phyloP scores from a whole-genome alignment of 2,329 filamentous ascomycete species.

The Scedosporium apiospermum region DNA sequence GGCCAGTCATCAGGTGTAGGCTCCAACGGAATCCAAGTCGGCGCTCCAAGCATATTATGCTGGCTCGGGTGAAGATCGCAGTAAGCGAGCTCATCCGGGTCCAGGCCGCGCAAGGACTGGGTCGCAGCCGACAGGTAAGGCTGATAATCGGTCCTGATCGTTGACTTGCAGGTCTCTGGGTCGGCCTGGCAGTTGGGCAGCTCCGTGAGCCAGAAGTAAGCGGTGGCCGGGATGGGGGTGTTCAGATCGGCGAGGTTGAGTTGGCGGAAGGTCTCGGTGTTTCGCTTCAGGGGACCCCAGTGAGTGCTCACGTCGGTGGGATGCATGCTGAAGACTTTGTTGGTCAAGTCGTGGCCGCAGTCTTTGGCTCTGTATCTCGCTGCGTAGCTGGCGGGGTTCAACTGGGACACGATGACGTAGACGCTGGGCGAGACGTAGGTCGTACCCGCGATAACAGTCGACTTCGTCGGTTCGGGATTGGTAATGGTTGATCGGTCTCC shows the following conservation, averaged over 20 bases:
- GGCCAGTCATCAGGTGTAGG: constrained; percentile 4
- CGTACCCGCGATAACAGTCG: background rate
- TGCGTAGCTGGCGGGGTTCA: background rate
- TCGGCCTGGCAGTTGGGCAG: background rate
- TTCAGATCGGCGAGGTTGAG: constrained; percentile 6
- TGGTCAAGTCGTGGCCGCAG: background rate
- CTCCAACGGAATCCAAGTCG: constrained; percentile 3
- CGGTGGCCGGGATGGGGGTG: constrained; percentile 2
- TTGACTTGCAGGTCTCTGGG: background rate
- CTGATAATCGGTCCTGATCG: background rate
- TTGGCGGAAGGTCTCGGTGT: background rate
- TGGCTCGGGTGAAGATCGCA: constrained; percentile 4
- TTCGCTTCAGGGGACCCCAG: background rate
- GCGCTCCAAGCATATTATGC: background rate
- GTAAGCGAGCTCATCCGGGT: background rate
- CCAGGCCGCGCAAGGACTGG: background rate
- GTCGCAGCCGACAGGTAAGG: background rate
- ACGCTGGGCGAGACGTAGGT: constrained; percentile 6
- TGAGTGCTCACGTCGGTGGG: constrained; percentile 5
- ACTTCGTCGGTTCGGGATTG: background rate
- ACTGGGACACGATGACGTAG: background rate
- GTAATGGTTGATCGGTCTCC: constrained; percentile 4
- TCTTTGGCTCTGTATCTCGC: background rate
- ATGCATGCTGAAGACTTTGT: background rate
- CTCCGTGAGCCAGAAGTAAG: background rate